Base-by-base conservation (phyloP, 441 rosid genomes). In the Populus hybrid region DNA sequence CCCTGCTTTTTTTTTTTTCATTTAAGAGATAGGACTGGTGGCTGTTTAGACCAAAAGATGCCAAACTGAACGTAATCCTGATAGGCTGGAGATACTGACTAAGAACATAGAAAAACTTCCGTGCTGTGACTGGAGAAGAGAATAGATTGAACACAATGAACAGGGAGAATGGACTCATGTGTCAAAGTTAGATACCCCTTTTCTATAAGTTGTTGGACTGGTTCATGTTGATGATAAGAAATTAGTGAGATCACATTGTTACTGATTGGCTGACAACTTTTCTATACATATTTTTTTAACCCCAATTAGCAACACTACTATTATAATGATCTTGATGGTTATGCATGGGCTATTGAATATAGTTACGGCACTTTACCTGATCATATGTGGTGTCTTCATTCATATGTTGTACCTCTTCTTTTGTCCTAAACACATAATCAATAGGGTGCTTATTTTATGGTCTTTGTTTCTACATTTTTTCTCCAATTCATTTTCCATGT, bases 401-500 rank as follows among this genome's bases (percentile, higher is more conserved):
- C 18, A 46, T 42, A 46, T 46, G 54, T 12, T 46, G 54, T 12
- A 46, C 54, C 54, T 12, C 54, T 12, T 46, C 54, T 46, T 46
- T 46, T 12, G 18, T 46, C 54, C 54, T 46, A 4, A 12, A 46
- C 54, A 46, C 18, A 38, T 38, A 12, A 46, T 46, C 54, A 46
- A 46, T 42, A 42, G 50, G 50, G 50, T 42, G 50, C 16, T 42
- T 42, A 42, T 42, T 3, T 42, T 10, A 10, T 42, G 50, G 50
- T 11, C 16, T 42, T 42, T 11, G 50, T 42, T 42, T 42, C 4
- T 10, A 42, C 50, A 42, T 42, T 42, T 42, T 77, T 28, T 9
- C 67, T 24, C 65, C 63, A 71, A 76, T 69, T 73, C 30, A 70
- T 76, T 61, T 9, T 57, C 50, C 68, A 63, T 76, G 30, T 59